Base-by-base conservation (phyloP, 2,329 filamentous ascomycete genomes). In the Clonostachys rhizophaga region DNA sequence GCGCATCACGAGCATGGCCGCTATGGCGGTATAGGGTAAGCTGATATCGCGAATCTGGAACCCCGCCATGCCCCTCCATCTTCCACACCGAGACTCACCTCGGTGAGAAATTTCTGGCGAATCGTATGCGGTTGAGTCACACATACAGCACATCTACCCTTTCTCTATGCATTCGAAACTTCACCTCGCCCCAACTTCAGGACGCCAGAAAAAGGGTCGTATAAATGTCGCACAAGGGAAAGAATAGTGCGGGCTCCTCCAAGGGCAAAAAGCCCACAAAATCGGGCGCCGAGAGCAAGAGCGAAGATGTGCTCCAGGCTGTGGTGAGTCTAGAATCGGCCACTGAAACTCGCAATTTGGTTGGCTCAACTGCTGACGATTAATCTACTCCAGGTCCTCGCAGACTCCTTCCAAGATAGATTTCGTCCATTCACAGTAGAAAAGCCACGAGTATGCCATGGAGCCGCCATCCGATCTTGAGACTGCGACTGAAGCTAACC, bases 351-450 rank as follows among this genome's bases (percentile, higher is more conserved):
- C 24, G 24, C 10, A 10, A 30, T 10, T 30, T 30, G 24, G 8
- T 30, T 10, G 24, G 10, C 24, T 10, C 24, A 30, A 4, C 24
- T 30, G 24, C 24, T 30, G 4, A 37, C 17, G 6, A 37, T 30
- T 4, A 30, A 10, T 30, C 24, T 30, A 30, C 46, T 24, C 41
- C 54, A 94, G 87, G 78, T 99, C 49, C 83, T 99, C 54, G 88
- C 92, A 54, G 94, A 99, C 74, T 91, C 90, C 1, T 99, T 95
- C 65, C 91, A 97, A 67, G 91, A 90, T 43, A 79, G 90, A 65
- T 99, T 95, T 70, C 82, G 79, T 57, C 94, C 94, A 0, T 94
- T 97, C 62, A 92, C 91, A 1, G 72, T 95, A 48, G 89, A 96
- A 64, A 87, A 81, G 55, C 94, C 94, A 61, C 81, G 94, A 76